Conservation (phyloP, 2,329 filamentous ascomycete genomes). For the Xenoacremonium recifei region DNA sequence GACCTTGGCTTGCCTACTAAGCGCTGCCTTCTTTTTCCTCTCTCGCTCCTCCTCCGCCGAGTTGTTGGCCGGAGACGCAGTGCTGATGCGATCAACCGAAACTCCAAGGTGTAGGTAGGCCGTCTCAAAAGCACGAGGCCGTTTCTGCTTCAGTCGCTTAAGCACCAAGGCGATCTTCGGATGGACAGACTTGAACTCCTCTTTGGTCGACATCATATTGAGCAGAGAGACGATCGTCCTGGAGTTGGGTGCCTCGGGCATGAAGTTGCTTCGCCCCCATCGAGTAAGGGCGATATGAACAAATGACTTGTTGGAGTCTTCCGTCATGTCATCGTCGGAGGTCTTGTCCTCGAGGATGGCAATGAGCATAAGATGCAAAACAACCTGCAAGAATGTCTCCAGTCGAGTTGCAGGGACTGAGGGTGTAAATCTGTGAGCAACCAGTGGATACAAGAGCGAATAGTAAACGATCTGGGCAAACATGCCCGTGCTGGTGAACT, state of each 20-base stretch:
- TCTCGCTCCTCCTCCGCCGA: constrained; percentile 72
- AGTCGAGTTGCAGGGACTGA: constrained; percentile 77
- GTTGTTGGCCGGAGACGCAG: constrained; percentile 72
- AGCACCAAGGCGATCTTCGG: constrained; percentile 83
- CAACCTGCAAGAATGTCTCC: constrained; percentile 88
- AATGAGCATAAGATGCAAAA: constrained; percentile 82
- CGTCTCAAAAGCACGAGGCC: constrained; percentile 68
- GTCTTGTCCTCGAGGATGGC: constrained; percentile 80
- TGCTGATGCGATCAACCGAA: constrained; percentile 75
- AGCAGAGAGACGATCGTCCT: constrained; percentile 66
- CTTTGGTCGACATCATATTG: constrained; percentile 61
- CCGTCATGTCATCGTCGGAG: constrained; percentile 49
- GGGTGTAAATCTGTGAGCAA: constrained; percentile 66
- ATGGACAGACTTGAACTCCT: constrained; percentile 78
- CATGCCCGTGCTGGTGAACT: constrained; percentile 78
- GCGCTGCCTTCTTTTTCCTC: constrained; percentile 84
- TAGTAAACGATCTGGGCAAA: constrained; percentile 92
- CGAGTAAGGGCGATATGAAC: constrained; percentile 67
- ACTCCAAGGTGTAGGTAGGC: constrained; percentile 65
- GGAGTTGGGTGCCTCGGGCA: constrained; percentile 52
- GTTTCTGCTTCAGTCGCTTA: constrained; percentile 80
- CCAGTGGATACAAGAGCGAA: constrained; percentile 76
- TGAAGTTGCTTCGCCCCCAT: constrained; percentile 60
- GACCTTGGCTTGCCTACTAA: constrained; percentile 85
- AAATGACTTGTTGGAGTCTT: constrained; percentile 62